Evolutionary conservation across 805 yeast genomes (phyloP).

Genomic region (Wickerhamiella cacticola): DNA sequence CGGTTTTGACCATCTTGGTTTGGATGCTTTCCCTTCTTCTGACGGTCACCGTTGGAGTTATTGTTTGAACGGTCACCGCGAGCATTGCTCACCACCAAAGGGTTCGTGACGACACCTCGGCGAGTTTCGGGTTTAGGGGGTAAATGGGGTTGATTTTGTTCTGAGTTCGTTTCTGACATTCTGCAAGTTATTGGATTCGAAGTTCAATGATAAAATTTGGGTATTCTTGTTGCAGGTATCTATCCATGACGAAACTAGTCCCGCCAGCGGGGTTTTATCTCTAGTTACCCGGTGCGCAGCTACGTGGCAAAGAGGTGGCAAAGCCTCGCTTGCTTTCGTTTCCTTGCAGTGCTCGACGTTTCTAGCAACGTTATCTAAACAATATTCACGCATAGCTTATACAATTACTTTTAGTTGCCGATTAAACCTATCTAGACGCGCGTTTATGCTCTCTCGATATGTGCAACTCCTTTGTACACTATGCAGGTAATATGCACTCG

Average conservation of each 20-base stretch:
- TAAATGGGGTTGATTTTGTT: not conserved
- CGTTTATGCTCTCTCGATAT: no score
- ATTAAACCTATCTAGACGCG: no score
- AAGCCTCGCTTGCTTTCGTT: not conserved
- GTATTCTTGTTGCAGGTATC: conserved; percentile 7
- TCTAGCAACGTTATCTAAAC: no score
- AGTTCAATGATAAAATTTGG: not conserved
- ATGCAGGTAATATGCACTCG: no score
- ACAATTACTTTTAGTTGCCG: no score
- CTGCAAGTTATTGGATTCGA: conserved; percentile 4
- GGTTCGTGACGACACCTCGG: conserved; percentile 11
- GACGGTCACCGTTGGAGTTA: not conserved
- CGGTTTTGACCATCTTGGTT: not conserved
- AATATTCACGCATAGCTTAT: no score
- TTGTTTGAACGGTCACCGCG: conserved; percentile 3
- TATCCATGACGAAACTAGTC: conserved; percentile 3
- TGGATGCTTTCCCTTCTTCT: not conserved
- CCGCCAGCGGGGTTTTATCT: conserved; percentile 5
- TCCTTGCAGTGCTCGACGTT: not conserved
- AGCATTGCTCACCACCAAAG: conserved; percentile 6
- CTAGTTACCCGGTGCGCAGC: conserved; percentile 2
- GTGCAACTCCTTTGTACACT: no score
- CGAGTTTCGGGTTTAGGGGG: conserved; percentile 6
- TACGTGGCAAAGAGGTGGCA: not conserved
- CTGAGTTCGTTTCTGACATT: conserved; percentile 3